Evolutionary conservation across 164 flowering plant genomes (phyloP).

Genomic region (Malania oleifera): DNA sequence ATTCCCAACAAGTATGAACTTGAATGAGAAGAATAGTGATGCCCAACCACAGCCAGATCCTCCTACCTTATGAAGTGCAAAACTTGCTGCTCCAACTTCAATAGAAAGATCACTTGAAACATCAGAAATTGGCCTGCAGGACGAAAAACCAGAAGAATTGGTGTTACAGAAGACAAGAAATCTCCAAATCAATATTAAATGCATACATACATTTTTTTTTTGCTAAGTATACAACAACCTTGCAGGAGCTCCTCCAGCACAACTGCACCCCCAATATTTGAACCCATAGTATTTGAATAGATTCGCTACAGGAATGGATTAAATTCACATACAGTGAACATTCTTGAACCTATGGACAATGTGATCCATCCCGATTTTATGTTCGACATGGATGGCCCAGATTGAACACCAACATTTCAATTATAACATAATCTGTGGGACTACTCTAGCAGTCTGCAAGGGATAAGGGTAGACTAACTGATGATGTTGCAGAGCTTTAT

Average conservation of each 20-base stretch:
- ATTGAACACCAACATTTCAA: slow-evolving; percentile 11
- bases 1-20: neutral
- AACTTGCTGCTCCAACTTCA: slow-evolving; percentile 69
- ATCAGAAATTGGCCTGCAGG: slow-evolving; percentile 96
- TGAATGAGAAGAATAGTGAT: neutral
- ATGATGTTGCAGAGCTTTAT: neutral
- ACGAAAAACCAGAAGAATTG: neutral
- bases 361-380: slow-evolving; percentile 10
- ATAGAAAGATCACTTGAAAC: slow-evolving; percentile 90
- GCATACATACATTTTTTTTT: slow-evolving; percentile 22
- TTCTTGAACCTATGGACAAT: slow-evolving; percentile 5
- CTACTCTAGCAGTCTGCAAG: neutral
- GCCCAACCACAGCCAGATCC: too few relatives aligned
- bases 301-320: neutral
- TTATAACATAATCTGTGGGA: slow-evolving; percentile 9
- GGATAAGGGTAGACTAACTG: slow-evolving; percentile 7
- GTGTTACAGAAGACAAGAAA: slow-evolving; percentile 8
- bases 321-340: neutral
- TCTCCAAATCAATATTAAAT: neutral
- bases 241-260: slow-evolving; percentile 11
- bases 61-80: slow-evolving; percentile 91
- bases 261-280: slow-evolving; percentile 13
- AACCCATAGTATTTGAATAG: slow-evolving; percentile 6
- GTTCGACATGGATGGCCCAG: slow-evolving; percentile 21
- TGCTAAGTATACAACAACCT: slow-evolving; percentile 12